Evolutionary conservation across 495 filamentous ascomycete genomes (phyloP).

Genomic region (Xylaria sp.): DNA sequence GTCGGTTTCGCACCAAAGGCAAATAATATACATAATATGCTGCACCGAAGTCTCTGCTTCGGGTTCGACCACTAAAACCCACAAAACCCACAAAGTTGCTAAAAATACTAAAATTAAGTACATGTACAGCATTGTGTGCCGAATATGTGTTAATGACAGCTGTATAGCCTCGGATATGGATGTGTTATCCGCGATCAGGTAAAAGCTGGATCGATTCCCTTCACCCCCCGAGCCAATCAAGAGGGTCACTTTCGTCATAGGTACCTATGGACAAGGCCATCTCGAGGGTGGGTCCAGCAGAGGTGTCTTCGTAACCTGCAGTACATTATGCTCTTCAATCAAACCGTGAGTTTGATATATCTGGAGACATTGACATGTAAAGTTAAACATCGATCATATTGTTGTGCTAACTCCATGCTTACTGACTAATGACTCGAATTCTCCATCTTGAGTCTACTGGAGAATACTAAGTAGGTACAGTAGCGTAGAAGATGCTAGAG

Average conservation of each 20-base stretch:
- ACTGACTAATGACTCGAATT: not conserved
- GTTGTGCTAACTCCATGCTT: not conserved
- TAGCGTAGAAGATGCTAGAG: slow-evolving; percentile 5
- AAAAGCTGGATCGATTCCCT: slow-evolving; percentile 25
- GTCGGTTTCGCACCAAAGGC: not conserved
- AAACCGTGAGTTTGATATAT: not conserved
- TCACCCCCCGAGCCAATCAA: slow-evolving; percentile 20
- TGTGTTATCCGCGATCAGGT: slow-evolving; percentile 22
- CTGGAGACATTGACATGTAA: not conserved
- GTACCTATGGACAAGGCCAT: slow-evolving; percentile 11
- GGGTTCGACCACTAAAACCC: not conserved
- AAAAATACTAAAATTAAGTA: slow-evolving; percentile 17
- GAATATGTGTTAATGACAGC: not conserved
- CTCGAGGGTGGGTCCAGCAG: not conserved
- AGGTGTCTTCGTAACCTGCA: not conserved
- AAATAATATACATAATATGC: too few relatives aligned
- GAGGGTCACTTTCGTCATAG: slow-evolving; percentile 8
- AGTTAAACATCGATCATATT: not conserved
- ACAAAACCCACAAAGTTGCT: slow-evolving; percentile 13
- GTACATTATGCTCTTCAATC: not conserved
- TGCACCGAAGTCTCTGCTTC: not conserved
- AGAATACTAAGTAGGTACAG: not conserved
- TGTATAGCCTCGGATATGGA: slow-evolving; percentile 17
- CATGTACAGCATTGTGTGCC: slow-evolving; percentile 6
- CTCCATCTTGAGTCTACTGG: not conserved